These are phyloP conservation scores for Panaeolus cyanescens DNA, from an alignment of 768 basidiomycete genomes.

Conservation along the genomic window DNA sequence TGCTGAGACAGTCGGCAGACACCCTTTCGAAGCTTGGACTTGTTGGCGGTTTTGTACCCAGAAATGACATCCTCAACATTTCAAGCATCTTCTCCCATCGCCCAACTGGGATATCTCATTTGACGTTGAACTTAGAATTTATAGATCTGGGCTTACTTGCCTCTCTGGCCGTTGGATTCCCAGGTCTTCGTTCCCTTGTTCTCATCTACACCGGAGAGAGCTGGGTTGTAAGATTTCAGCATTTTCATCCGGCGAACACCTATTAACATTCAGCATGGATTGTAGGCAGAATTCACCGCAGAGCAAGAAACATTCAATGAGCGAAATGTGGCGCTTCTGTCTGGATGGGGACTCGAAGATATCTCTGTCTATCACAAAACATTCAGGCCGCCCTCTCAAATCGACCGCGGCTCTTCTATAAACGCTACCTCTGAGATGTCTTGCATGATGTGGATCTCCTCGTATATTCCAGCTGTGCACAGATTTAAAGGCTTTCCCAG, in stretches of 20 bases:
- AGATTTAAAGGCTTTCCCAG: not conserved
- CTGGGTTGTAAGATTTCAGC: not conserved
- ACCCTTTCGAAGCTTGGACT: not conserved
- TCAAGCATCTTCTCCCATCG: not conserved
- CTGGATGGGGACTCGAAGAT: not conserved
- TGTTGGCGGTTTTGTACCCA: not conserved
- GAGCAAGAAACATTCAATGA: not conserved
- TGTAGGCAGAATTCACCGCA: not conserved
- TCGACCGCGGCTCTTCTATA: not conserved
- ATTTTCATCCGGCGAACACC: too few relatives aligned
- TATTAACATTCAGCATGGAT: too few relatives aligned
- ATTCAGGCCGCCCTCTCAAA: too few relatives aligned
- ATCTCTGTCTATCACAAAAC: not conserved
- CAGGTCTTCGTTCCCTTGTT: not conserved
- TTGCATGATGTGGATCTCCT: not conserved
- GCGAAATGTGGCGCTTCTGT: not conserved
- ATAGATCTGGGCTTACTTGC: not conserved
- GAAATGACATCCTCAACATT: not conserved
- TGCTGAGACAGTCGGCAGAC: conserved; percentile 22
- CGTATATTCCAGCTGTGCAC: not conserved
- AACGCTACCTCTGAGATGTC: not conserved
- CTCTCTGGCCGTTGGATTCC: not conserved
- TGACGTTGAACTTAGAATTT: not conserved
- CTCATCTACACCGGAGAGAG: not conserved
- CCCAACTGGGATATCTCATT: not conserved